Percentiles rank a stretch among this genome's conserved stretches.
Conservation (phyloP, 139 green algal genomes). For the Chlorella vulgaris region DNA sequence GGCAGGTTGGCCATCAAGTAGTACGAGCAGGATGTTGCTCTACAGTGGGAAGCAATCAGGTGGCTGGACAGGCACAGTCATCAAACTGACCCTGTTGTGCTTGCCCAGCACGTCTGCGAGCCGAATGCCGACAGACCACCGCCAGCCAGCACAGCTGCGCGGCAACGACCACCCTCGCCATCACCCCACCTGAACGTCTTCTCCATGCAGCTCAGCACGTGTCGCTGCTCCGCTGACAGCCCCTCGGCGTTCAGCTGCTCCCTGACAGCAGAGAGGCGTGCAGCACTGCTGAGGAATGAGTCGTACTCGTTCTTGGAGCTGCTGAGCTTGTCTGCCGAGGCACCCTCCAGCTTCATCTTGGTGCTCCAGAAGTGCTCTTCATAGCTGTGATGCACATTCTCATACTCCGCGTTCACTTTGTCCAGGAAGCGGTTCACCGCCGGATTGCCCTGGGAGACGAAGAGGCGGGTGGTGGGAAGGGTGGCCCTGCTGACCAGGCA, state of each 20-base stretch:
- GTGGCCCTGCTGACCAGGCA: neutral
- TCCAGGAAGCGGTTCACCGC: slow-evolving; percentile 44
- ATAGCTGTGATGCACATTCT: slow-evolving; percentile 56
- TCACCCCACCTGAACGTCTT: slow-evolving; percentile 50
- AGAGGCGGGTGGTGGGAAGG: neutral
- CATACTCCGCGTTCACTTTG: slow-evolving; percentile 53
- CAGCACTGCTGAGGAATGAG: slow-evolving; percentile 57
- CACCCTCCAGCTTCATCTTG: slow-evolving; percentile 51
- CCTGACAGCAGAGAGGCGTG: slow-evolving; percentile 59
- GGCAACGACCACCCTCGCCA: neutral
- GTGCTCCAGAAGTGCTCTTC: slow-evolving; percentile 82
- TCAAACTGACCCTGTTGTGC: too few relatives aligned
- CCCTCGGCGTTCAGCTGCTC: slow-evolving; percentile 15
- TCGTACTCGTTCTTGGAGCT: slow-evolving; percentile 75
- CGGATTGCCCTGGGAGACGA: neutral
- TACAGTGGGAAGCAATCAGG: too few relatives aligned
- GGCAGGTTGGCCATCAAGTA: neutral
- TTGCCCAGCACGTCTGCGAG: too few relatives aligned
- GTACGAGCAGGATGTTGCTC: too few relatives aligned
- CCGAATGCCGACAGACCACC: too few relatives aligned
- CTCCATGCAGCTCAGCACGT: slow-evolving; percentile 70
- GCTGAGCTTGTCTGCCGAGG: slow-evolving; percentile 56
- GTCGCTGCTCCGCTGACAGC: slow-evolving; percentile 47
- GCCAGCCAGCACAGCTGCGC: too few relatives aligned
- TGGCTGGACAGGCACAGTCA: too few relatives aligned